Conservation (phyloP, 1,139 yeast genomes). For the Protomyces pachydermus region DNA sequence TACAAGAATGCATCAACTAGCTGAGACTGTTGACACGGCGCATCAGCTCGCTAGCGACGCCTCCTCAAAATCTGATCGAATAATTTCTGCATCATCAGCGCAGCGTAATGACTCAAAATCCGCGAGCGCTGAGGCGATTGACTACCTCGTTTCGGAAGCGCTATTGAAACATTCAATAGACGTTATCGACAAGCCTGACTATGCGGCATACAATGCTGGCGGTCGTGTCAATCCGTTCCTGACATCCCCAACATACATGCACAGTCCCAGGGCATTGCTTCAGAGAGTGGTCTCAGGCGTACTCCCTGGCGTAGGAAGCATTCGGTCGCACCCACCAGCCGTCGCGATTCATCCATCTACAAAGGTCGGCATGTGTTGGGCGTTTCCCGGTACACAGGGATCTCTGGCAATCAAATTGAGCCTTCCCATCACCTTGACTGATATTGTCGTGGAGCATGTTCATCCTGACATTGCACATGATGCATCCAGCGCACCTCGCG, state of each 20-base stretch:
- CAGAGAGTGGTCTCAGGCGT: constrained; percentile 14
- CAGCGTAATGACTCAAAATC: not conserved
- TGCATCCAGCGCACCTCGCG: constrained; percentile 38
- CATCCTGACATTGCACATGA: constrained; percentile 36
- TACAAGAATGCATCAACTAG: not conserved
- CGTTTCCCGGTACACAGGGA: constrained; percentile 39
- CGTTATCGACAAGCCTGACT: constrained; percentile 36
- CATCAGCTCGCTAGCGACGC: not conserved
- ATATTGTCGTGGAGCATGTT: constrained; percentile 39
- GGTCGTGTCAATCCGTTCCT: constrained; percentile 36
- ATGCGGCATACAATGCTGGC: constrained; percentile 38
- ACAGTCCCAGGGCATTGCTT: constrained; percentile 32
- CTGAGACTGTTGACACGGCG: not conserved
- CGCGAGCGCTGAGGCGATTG: not conserved
- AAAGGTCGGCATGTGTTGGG: constrained; percentile 41
- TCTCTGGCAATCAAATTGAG: constrained; percentile 37
- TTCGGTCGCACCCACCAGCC: constrained; percentile 35
- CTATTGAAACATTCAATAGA: constrained; percentile 30
- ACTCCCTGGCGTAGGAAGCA: constrained; percentile 35
- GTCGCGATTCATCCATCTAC: constrained; percentile 36
- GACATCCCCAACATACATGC: constrained; percentile 36
- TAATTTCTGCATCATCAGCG: not conserved
- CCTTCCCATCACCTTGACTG: constrained; percentile 34
- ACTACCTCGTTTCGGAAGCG: not conserved
- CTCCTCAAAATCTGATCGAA: not conserved